These are phyloP conservation scores for Thermochaetoides dissita DNA, from an alignment of 2,329 filamentous ascomycete species.

Conservation along the genomic window DNA sequence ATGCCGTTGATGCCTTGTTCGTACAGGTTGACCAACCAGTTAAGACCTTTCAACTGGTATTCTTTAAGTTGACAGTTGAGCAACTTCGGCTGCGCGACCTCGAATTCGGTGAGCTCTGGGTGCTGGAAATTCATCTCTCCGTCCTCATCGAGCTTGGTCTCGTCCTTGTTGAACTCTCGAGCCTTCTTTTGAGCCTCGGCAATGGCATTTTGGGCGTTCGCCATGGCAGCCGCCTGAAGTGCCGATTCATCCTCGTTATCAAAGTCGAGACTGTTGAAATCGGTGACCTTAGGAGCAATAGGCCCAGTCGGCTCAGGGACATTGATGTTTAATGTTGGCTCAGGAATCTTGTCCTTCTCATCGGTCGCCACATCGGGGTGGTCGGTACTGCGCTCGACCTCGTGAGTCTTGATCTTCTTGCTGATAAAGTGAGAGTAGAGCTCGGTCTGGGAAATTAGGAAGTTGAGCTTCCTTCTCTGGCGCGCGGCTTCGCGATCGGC, in stretches of 20 bases:
- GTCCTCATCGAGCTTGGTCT: conserved; percentile 60
- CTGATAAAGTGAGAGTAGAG: conserved; percentile 99
- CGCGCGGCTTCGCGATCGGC: conserved; percentile 93
- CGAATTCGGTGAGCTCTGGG: conserved; percentile 82
- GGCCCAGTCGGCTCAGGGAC: conserved; percentile 40
- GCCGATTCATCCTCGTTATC: conserved; percentile 83
- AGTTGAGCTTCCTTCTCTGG: conserved; percentile 97
- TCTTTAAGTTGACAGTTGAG: conserved; percentile 91
- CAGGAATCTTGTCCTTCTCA: conserved; percentile 27
- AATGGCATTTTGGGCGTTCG: conserved; percentile 91
- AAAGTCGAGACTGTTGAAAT: conserved; percentile 90
- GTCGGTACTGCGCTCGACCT: conserved; percentile 81
- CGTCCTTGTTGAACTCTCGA: conserved; percentile 72
- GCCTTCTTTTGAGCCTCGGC: conserved; percentile 89
- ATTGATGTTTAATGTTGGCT: conserved; percentile 27
- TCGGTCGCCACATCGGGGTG: conserved; percentile 56
- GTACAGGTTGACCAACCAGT: conserved; percentile 97
- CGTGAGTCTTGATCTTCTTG: conserved; percentile 96
- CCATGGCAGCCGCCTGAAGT: conserved; percentile 72
- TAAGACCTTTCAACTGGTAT: conserved; percentile 97
- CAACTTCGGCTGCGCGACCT: conserved; percentile 87
- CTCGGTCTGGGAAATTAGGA: conserved; percentile 96
- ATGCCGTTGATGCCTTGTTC: conserved; percentile 99
- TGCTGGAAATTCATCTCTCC: conserved; percentile 99
- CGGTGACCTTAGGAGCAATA: conserved; percentile 60